phyloP scores from a whole-genome alignment of 768 basidiomycete genomes.

The Auriscalpium orientale region DNA sequence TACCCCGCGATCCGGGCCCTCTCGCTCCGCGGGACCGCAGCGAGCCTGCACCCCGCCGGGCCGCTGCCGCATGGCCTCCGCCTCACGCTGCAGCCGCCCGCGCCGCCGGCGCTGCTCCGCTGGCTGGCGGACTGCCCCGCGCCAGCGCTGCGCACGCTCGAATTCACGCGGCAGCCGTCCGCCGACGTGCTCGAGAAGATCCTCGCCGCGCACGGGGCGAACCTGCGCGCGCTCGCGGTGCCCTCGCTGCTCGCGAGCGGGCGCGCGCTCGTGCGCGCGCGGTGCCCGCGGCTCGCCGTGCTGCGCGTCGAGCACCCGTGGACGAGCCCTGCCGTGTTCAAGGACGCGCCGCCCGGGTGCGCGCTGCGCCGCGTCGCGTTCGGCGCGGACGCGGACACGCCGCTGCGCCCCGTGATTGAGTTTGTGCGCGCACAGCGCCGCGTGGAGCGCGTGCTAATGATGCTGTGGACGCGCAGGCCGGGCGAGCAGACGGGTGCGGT shows the following conservation, averaged over 20 bases:
- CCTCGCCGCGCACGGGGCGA: constrained; percentile 38
- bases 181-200: constrained; percentile 47
- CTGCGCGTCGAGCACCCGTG: constrained; percentile 50
- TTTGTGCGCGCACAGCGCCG: constrained; percentile 37
- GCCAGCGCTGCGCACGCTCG: constrained; percentile 41
- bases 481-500: constrained; percentile 23
- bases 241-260: constrained; percentile 47
- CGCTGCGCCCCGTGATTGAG: constrained; percentile 48
- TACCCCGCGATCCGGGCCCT: constrained; percentile 55
- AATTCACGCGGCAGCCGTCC: constrained; percentile 56
- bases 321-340: constrained; percentile 37
- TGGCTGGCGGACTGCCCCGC: constrained; percentile 46
- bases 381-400: constrained; percentile 49
- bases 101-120: constrained; percentile 53
- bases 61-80: constrained; percentile 32
- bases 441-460: constrained; percentile 44
- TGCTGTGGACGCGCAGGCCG: constrained; percentile 46
- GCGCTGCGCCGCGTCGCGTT: constrained; percentile 51
- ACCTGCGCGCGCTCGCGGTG: constrained; percentile 47
- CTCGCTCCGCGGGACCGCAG: constrained; percentile 49
- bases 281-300: constrained; percentile 43
- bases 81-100: constrained; percentile 41
- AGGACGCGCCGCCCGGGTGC: constrained; percentile 33
- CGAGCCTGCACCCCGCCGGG: constrained; percentile 31
- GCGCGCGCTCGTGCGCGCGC: constrained; percentile 36